Conservation (phyloP, 2,329 filamentous ascomycete species). For the Verticillium zaregamsianum region DNA sequence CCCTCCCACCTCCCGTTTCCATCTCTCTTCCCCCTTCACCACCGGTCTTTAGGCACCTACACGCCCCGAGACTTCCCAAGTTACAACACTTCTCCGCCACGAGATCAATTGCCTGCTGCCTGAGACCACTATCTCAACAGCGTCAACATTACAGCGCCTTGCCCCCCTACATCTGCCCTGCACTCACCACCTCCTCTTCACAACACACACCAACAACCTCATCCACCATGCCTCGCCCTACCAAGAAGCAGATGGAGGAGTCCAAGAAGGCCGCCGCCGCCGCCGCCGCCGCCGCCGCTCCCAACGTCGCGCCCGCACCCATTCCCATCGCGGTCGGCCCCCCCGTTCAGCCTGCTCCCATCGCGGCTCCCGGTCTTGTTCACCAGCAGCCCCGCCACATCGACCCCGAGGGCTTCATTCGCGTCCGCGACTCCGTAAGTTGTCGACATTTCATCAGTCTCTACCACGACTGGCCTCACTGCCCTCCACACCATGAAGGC, state of each 20-base stretch:
- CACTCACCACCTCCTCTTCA: not conserved
- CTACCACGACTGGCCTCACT: not conserved
- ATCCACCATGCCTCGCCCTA: constrained; percentile 38
- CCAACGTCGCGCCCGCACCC: constrained; percentile 28
- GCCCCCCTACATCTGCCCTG: not conserved
- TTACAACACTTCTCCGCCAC: constrained; percentile 1
- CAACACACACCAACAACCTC: constrained; percentile 1
- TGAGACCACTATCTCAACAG: not conserved
- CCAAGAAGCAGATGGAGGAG: constrained; percentile 37
- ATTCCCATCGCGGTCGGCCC: constrained; percentile 1
- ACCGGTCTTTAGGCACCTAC: constrained; percentile 2
- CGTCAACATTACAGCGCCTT: constrained; percentile 11
- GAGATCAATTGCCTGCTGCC: not conserved
- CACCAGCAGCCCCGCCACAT: constrained; percentile 33
- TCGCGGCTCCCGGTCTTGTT: constrained; percentile 1
- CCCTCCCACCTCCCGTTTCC: not conserved
- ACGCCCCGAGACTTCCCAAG: not conserved
- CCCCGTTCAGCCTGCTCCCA: not conserved
- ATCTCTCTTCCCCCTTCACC: constrained; percentile 1
- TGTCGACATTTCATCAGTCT: not conserved
- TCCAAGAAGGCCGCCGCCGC: constrained; percentile 29
- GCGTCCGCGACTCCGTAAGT: constrained; percentile 79
- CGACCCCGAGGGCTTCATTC: constrained; percentile 71
- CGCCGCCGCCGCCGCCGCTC: constrained; percentile 27
- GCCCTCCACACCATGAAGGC: not conserved